Conservation (phyloP, 768 basidiomycete genomes). For the Botryobasidium botryosum region DNA sequence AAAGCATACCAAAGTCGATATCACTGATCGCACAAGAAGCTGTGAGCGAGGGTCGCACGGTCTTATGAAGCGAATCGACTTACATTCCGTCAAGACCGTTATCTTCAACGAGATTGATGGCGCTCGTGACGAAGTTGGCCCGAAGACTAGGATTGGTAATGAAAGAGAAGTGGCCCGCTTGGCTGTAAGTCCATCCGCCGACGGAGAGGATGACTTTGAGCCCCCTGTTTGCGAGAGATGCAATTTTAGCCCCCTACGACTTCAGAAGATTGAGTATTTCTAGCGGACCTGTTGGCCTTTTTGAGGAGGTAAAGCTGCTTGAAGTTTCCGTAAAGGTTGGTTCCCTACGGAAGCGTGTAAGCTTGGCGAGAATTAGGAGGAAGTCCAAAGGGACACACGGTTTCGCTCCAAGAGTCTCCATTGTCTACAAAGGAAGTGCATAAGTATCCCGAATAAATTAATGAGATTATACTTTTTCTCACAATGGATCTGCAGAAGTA, state of each 20-base stretch:
- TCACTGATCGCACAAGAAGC: too few species aligned
- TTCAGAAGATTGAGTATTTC: too few species aligned
- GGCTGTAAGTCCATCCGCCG: slow-evolving; percentile 20
- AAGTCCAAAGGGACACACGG: slow-evolving; percentile 14
- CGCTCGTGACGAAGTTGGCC: slow-evolving; percentile 9
- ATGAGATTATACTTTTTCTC: too few species aligned
- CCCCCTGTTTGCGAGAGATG: too few species aligned
- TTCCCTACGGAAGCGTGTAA: background rate
- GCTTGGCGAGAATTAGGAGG: background rate
- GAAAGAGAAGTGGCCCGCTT: slow-evolving; percentile 9
- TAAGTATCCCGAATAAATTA: too few species aligned
- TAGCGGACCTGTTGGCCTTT: too few species aligned
- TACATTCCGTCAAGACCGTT: slow-evolving; percentile 24
- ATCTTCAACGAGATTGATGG: slow-evolving; percentile 24
- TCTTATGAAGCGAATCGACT: background rate
- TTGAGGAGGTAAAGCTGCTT: slow-evolving; percentile 24
- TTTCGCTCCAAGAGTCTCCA: slow-evolving; percentile 23
- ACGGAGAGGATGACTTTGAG: slow-evolving; percentile 14
- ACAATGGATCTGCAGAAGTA: slow-evolving; percentile 9
- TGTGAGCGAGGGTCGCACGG: too few species aligned
- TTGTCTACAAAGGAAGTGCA: slow-evolving; percentile 18
- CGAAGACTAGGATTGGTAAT: slow-evolving; percentile 5
- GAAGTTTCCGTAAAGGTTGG: slow-evolving; percentile 20
- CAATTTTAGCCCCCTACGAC: too few species aligned
- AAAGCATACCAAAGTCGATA: slow-evolving; percentile 22